These are phyloP conservation scores for Harringtonia lauricola DNA, from an alignment of 2,329 filamentous ascomycete species.

Conservation along the genomic window DNA sequence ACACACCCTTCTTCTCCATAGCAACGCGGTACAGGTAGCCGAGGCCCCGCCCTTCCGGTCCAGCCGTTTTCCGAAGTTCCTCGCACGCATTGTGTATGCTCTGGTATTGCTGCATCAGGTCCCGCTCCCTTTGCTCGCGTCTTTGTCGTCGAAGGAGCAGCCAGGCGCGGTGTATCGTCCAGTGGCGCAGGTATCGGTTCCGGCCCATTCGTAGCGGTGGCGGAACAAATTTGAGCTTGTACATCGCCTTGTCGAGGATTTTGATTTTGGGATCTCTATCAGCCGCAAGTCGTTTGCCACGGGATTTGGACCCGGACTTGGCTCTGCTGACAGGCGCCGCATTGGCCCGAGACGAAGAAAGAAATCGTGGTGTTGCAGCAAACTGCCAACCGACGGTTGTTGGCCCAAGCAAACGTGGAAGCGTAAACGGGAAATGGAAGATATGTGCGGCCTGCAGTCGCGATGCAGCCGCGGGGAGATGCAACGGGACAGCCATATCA, in stretches of 20 bases:
- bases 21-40: constrained; percentile 76
- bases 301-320: background rate
- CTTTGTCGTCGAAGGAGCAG: constrained; percentile 64
- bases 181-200: constrained; percentile 81
- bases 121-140: constrained; percentile 50
- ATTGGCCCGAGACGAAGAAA: background rate
- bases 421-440: no score
- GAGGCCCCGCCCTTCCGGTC: constrained; percentile 44
- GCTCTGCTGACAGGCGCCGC: background rate
- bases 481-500: no score
- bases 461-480: background rate
- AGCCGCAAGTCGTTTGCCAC: background rate
- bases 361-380: background rate
- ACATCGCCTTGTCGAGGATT: constrained; percentile 20
- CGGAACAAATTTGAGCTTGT: constrained; percentile 24
- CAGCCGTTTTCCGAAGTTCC: constrained; percentile 55
- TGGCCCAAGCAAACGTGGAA: background rate
- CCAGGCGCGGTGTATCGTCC: constrained; percentile 98
- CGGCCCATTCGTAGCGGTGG: constrained; percentile 79
- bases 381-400: background rate
- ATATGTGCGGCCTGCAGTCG: no score
- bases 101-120: constrained; percentile 70
- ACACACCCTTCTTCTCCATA: constrained; percentile 84
- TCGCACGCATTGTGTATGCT: constrained; percentile 81
- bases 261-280: constrained; percentile 21